Evolutionary conservation across 2,329 filamentous ascomycete genomes (phyloP).

Genomic region (Ceratocystis ficicola): DNA sequence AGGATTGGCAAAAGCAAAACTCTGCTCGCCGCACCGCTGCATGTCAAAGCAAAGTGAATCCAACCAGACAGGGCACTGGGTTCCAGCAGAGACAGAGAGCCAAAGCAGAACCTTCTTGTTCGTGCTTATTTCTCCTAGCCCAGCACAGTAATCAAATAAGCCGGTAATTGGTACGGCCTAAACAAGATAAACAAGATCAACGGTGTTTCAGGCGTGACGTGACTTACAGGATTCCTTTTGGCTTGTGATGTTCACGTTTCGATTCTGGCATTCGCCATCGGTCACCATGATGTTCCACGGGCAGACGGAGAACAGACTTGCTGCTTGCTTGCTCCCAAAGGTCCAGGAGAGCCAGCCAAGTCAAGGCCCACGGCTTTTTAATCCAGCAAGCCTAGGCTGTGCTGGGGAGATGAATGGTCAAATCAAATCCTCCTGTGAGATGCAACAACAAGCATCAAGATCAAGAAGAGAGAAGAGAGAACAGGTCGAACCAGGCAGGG

Average conservation of each 20-base stretch:
- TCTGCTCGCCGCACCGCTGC: neutral
- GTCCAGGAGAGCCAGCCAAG: no score
- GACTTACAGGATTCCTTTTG: neutral
- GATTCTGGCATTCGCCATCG: neutral
- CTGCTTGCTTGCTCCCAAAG: no score
- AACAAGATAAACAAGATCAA: conserved; percentile 8
- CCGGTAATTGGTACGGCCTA: neutral
- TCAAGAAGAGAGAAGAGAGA: neutral
- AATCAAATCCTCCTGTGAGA: neutral
- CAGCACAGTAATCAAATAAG: neutral
- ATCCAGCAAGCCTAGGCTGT: no score
- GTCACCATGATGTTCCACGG: neutral
- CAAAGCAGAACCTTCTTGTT: neutral
- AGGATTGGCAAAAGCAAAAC: conserved; percentile 12
- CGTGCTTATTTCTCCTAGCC: neutral
- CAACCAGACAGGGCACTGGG: neutral
- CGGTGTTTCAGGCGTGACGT: neutral
- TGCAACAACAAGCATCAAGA: neutral
- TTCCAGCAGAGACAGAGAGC: neutral
- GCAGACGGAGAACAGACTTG: neutral
- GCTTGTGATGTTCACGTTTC: neutral
- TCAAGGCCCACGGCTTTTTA: no score
- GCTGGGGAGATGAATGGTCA: neutral
- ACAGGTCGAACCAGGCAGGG: neutral
- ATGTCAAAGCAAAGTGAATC: conserved; percentile 1